Evolutionary conservation across 768 basidiomycete genomes (phyloP), one percentile per base, ranked within the genome.

Genomic region (Cantharellus anzutake): DNA sequence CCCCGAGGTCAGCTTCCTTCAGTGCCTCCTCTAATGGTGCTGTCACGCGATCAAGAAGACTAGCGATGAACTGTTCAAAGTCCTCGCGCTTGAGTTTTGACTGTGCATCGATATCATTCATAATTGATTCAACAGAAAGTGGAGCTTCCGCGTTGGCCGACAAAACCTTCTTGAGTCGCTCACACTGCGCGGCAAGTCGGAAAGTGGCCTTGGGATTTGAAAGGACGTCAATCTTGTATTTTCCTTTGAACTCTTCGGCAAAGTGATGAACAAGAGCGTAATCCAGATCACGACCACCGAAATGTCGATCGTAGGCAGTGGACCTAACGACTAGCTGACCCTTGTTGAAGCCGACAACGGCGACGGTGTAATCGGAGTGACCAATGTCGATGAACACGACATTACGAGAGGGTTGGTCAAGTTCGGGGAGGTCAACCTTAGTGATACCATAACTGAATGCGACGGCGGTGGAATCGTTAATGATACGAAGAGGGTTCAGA

Each of bases 391-490:
- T 81, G 67, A 99, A 97, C 63, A 84, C 86, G 70, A 99, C 83
- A 70, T 96, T 79, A 41, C 84, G 79, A 0, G 93, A 84, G 64
- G 73, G 75, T 63, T 93, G 91, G 41, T 81, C 70, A 11, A 55
- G 7, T 11, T 84, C 71, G 29, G 96, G 96, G 51, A 99, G 82
- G 70, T 99, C 96, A 37, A 86, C 81, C 73, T 99, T 99, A 64
- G 94, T 99, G 77, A 98, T 98, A 65, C 96, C 96, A 73, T 94
- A 99, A 58, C 89, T 91, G 70, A 99, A 84, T 44, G 96, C 96
- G 60, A 84, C 79, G 58, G 94, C 96, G 63, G 94, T 98, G 60
- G 85, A 83, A 70, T 98, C 96, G 75, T 97, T 97, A 76, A 98
- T 90, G 71, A 99, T 78, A 57, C 94, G 88, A 62, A 98, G 86